These are phyloP conservation scores for Apiospora marii DNA, from an alignment of 2,329 filamentous ascomycete species.

Conservation along the genomic window DNA sequence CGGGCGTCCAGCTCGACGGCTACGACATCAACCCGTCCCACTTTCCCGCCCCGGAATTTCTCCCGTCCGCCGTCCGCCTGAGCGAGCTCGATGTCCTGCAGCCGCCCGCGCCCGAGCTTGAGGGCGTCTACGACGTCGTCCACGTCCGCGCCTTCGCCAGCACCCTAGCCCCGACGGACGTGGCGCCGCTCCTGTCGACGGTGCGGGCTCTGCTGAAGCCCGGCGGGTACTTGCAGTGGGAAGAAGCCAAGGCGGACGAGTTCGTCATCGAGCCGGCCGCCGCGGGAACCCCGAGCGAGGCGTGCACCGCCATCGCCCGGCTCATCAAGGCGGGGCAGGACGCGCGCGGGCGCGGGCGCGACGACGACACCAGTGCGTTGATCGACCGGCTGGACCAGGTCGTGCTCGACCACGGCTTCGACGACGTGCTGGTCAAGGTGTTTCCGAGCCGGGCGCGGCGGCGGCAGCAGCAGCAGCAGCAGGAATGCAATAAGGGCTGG, in stretches of 20 bases:
- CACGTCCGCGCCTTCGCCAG: not conserved
- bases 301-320: not conserved
- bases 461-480: too few species aligned
- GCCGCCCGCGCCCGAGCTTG: too few species aligned
- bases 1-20: not conserved
- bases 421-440: constrained; percentile 23
- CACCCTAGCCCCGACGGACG: not conserved
- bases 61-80: not conserved
- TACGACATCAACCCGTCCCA: not conserved
- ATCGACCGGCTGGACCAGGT: too few species aligned
- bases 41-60: not conserved
- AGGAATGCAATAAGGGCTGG: too few species aligned
- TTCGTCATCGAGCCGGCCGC: too few species aligned
- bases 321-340: not conserved
- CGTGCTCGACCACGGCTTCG: constrained; percentile 26
- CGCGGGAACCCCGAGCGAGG: too few species aligned
- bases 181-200: constrained; percentile 22
- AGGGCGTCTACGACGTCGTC: not conserved
- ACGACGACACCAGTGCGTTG: too few species aligned
- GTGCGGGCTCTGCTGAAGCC: constrained; percentile 25
- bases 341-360: too few species aligned
- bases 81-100: not conserved
- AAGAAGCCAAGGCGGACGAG: too few species aligned
- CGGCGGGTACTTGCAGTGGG: too few species aligned
- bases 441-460: not conserved